Base-by-base conservation (phyloP, 1,284 basidiomycete species). In the Melampsora americana region DNA sequence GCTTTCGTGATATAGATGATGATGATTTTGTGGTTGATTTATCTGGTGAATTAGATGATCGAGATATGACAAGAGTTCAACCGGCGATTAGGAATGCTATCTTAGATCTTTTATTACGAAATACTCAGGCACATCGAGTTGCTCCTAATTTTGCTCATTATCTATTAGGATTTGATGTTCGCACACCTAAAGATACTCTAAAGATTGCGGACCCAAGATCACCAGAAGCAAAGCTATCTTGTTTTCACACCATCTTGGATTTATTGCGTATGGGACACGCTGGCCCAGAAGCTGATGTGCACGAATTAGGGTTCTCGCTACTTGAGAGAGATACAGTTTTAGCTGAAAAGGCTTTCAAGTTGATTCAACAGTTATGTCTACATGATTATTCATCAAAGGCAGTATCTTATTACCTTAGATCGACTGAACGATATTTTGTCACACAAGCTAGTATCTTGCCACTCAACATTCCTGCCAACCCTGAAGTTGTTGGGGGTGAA, bases 111-210 rank as follows among this genome's bases (percentile, higher is more conserved):
- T 85, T 99, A 77, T 87, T 93, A 59, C 88, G 88, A 71, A 91
- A 91, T 78, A 95, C 94, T 0, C 84, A 87, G n/a, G 82, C 84
- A 0, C 86, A 86, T 61, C 83, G 87, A 12, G 83, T 89, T 0
- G 92, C 89, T 77, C 93, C 95, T 18, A 97, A 95, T 80, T 82
- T 97, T 46, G 91, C 91, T 0, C 93, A 98, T 84, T 91, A 93
- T 83, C 85, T 99, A 11, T 87, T 99, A 44, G 88, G 88, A 6
- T 92, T 95, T 81, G 91, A 87, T 78, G 81, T 86, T 78, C 81
- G 84, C 11, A 81, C 90, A 0, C 83, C 86, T 14, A 53, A 53
- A 66, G 74, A 80, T 67, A 82, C 82, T 78, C 82, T 82, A 79
- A 82, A 80, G 77, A 82, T 84, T 66, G 84, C 83, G 77, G 85